phyloP scores from a whole-genome alignment of 2,329 filamentous ascomycete species.

The Pyrenophora graminea region DNA sequence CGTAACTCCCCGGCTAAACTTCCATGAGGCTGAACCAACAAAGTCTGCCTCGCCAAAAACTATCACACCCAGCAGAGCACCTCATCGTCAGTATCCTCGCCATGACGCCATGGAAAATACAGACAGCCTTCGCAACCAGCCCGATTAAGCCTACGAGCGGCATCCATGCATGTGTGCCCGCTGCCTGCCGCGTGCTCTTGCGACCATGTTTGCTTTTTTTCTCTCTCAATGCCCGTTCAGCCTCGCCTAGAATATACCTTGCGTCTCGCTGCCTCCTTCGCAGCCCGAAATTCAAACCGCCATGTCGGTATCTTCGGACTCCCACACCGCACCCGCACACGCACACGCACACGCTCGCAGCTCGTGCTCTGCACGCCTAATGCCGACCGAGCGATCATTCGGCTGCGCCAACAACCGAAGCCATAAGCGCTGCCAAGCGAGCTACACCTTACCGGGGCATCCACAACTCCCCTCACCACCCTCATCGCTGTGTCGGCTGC shows the following conservation, averaged over 20 bases:
- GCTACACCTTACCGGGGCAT: slow-evolving; percentile 8
- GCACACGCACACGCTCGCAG: neutral
- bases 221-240: slow-evolving; percentile 1
- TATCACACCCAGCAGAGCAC: slow-evolving; percentile 2
- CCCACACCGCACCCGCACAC: neutral
- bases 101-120: too few species aligned
- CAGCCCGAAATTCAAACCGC: neutral
- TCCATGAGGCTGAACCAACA: slow-evolving; percentile 13
- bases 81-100: slow-evolving; percentile 9
- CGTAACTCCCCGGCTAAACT: slow-evolving; percentile 9
- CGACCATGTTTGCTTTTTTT: neutral
- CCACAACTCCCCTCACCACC: neutral
- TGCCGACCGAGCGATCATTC: slow-evolving; percentile 9
- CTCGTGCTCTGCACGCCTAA: slow-evolving; percentile 2
- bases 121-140: slow-evolving; percentile 3
- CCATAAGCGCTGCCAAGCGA: slow-evolving; percentile 24
- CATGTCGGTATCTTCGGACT: neutral
- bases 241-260: slow-evolving; percentile 15
- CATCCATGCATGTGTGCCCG: neutral
- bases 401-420: neutral
- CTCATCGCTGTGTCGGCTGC: slow-evolving; percentile 7
- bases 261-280: neutral
- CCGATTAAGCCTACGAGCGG: neutral
- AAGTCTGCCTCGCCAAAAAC: slow-evolving; percentile 27
- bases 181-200: slow-evolving; percentile 2